Conservation (phyloP, 768 basidiomycete genomes). For the Dentipellis fragilis region DNA sequence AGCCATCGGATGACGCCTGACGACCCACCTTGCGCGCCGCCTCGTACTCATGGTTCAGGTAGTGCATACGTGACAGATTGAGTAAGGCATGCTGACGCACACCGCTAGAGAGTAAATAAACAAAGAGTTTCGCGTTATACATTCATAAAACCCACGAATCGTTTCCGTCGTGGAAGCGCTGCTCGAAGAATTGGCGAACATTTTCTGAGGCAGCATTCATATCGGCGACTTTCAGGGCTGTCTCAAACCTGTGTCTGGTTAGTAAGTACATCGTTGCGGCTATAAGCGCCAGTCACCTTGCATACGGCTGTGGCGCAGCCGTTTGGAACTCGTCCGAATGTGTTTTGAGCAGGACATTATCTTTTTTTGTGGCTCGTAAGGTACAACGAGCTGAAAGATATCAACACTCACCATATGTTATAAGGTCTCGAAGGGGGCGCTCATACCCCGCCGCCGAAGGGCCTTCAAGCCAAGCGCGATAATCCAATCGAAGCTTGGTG, state of each 20-base stretch:
- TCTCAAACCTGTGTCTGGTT: conserved; percentile 47
- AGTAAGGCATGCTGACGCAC: conserved; percentile 73
- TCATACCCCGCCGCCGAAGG: conserved; percentile 39
- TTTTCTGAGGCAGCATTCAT: conserved; percentile 60
- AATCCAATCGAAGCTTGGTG: conserved; percentile 57
- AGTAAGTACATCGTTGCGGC: background rate
- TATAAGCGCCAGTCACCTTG: conserved; percentile 4
- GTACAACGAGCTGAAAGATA: background rate
- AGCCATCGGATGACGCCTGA: background rate
- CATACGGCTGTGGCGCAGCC: conserved; percentile 10
- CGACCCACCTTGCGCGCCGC: conserved; percentile 55
- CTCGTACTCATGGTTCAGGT: conserved; percentile 52
- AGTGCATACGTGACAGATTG: conserved; percentile 72
- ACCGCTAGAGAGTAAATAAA: conserved; percentile 34
- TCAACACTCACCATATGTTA: conserved; percentile 6
- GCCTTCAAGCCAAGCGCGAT: conserved; percentile 51
- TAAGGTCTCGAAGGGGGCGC: conserved; percentile 8
- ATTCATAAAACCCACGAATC: conserved; percentile 53
- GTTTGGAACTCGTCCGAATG: conserved; percentile 12
- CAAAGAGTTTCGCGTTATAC: background rate
- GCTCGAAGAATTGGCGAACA: conserved; percentile 73
- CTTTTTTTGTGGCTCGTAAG: background rate
- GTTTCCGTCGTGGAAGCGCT: conserved; percentile 69
- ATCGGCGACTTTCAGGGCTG: conserved; percentile 54
- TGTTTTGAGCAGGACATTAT: conserved; percentile 16